Evolutionary conservation across 805 yeast species (phyloP), one percentile per base, ranked within the genome.

Genomic region (Suhomyces emberorum): DNA sequence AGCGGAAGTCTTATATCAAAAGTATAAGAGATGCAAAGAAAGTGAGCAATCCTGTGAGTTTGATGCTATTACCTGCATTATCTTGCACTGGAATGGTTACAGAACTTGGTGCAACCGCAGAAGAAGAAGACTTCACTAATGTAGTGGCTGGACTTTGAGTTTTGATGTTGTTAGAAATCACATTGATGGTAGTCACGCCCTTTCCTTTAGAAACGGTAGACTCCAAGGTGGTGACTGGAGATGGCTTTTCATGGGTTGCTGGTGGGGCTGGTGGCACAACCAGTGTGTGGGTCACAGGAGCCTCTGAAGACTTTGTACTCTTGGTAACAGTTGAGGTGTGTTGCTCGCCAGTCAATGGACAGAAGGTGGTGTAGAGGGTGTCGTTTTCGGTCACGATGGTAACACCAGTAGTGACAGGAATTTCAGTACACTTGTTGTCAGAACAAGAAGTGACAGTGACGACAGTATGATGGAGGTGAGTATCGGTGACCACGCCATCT

Each of bases 131-230:
- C 12, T 20, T 32, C 25, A 21, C 36, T 15, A 48, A 28, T 17
- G 55, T 38, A 14, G 57, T 30, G 7, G 47, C 27, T 18, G 57
- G 49, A 12, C 63, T 45, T 40, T 65, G 57, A 15, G 73, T 68
- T 10, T 57, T 44, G 30, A 68, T 66, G 48, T 64, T 63, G 47
- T 63, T 52, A 18, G 72, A 62, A 35, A 68, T 67, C n/a, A 67
- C 74, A 42, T 68, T 57, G 28, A 66, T 49, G 6, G 66, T 61
- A 20, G 52, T 24, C 9, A 38, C 33, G 9, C 49, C 28, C 4
- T 35, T 25, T 8, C 45, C 33, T 25, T n/a, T 39, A 26, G 52
- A 15, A 15, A 52, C 9, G 32, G 32, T 33, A 26, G 46, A 28
- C 29, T 48, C 35, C 10, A 41, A 11, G 8, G 53, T 23, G 23